These are phyloP conservation scores for Thamnidium elegans DNA, from an alignment of 192 early-diverging fungal genomes.

Conservation along the genomic window DNA sequence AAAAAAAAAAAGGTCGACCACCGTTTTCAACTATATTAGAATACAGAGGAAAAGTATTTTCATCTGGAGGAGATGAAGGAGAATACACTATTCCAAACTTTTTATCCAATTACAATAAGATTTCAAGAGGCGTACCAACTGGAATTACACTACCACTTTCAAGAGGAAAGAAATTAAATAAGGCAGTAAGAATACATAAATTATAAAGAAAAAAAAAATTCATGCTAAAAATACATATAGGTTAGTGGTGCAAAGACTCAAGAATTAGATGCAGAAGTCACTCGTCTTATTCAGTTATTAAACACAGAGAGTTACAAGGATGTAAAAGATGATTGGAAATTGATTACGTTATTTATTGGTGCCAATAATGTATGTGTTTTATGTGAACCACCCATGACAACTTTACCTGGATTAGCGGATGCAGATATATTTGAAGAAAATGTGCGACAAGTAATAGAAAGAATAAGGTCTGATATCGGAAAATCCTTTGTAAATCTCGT, in stretches of 20 bases:
- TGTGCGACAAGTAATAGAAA: slow-evolving; percentile 33
- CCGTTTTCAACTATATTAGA: slow-evolving; percentile 47
- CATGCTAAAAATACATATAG: slow-evolving; percentile 19
- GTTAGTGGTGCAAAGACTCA: slow-evolving; percentile 51
- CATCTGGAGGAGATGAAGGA: slow-evolving; percentile 43
- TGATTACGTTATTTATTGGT: slow-evolving; percentile 53
- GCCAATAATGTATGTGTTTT: slow-evolving; percentile 54
- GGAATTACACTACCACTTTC: slow-evolving; percentile 48
- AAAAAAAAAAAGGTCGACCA: slow-evolving; percentile 35
- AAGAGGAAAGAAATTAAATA: slow-evolving; percentile 47
- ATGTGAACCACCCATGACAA: slow-evolving; percentile 31
- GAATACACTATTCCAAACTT: slow-evolving; percentile 52
- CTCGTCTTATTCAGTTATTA: slow-evolving; percentile 33
- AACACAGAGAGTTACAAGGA: slow-evolving; percentile 29
- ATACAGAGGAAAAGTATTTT: slow-evolving; percentile 54
- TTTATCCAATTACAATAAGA: slow-evolving; percentile 31
- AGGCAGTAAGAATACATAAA: slow-evolving; percentile 37
- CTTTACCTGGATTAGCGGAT: slow-evolving; percentile 37
- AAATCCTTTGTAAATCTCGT: slow-evolving; percentile 52
- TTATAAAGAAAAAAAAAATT: slow-evolving; percentile 2
- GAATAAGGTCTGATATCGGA: slow-evolving; percentile 38
- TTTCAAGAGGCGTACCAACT: slow-evolving; percentile 36
- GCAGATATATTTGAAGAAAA: slow-evolving; percentile 43
- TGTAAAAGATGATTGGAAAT: slow-evolving; percentile 47
- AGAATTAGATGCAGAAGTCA: slow-evolving; percentile 37